Evolutionary conservation across 352 stramenopile genomes (phyloP).

Genomic region (Pythium diclinum): DNA sequence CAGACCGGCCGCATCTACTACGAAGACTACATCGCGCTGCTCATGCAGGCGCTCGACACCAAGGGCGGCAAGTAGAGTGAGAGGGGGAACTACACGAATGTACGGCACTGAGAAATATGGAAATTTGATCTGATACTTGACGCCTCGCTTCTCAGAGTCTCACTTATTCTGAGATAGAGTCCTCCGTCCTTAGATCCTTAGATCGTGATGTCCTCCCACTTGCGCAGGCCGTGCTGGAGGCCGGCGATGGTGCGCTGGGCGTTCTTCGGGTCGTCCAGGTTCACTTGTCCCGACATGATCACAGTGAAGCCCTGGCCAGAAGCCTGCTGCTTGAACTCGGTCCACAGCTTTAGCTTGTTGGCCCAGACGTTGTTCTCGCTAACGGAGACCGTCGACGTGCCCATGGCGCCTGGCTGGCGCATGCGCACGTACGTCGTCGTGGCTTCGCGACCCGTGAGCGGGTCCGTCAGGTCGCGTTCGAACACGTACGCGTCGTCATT

Average conservation of each 20-base stretch:
- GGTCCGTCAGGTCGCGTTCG: neutral
- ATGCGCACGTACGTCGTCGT: neutral
- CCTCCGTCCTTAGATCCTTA: neutral
- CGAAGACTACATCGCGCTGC: slow-evolving; percentile 88
- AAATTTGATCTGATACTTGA: too few species aligned
- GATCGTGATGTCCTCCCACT: neutral
- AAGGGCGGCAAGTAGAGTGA: slow-evolving; percentile 27
- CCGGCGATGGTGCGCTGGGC: neutral
- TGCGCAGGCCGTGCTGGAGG: neutral
- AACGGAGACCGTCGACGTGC: neutral
- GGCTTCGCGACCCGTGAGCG: neutral
- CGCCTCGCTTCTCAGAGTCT: too few species aligned
- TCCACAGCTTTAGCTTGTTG: neutral
- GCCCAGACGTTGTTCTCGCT: neutral
- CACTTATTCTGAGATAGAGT: too few species aligned
- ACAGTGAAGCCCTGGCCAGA: neutral
- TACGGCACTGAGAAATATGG: too few species aligned
- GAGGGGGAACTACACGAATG: neutral
- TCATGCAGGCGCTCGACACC: slow-evolving; percentile 53
- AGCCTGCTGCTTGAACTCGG: neutral
- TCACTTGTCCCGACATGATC: neutral
- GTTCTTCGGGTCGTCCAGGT: neutral
- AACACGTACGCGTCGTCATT: neutral
- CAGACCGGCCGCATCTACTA: slow-evolving; percentile 90
- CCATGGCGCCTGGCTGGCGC: neutral